A percentile compares a stretch with the other conserved stretches of the same genome.
These are phyloP conservation scores for Flaveria floridana DNA, from an alignment of 140 eudicot genomes.

Conservation along the genomic window DNA sequence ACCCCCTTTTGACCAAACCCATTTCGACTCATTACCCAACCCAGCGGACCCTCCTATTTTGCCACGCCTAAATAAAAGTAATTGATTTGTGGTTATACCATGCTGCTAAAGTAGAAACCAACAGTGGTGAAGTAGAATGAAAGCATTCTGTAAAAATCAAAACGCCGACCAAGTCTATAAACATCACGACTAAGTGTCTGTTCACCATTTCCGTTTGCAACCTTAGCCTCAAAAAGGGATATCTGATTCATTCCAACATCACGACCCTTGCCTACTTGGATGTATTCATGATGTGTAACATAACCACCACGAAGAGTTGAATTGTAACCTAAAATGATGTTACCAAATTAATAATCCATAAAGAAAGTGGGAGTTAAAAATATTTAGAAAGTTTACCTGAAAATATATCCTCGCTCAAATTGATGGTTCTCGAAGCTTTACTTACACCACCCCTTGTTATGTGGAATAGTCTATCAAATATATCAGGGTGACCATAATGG, in stretches of 20 bases:
- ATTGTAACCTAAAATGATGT: constrained; percentile 66
- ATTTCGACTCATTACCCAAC: not conserved
- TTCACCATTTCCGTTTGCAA: constrained; percentile 97
- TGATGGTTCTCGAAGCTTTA: constrained; percentile 86
- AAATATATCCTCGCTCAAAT: constrained; percentile 92
- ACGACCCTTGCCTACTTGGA: constrained; percentile 98
- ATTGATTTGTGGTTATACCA: constrained; percentile 49
- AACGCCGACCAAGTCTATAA: constrained; percentile 92
- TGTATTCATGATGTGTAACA: constrained; percentile 92
- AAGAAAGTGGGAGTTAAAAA: not conserved
- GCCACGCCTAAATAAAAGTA: constrained; percentile 15
- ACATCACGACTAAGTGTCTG: constrained; percentile 99
- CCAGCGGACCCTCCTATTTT: not conserved
- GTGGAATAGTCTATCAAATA: constrained; percentile 92
- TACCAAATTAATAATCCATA: constrained; percentile 16
- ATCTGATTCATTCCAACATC: constrained; percentile 99
- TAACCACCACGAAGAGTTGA: constrained; percentile 91
- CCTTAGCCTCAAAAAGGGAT: constrained; percentile 94
- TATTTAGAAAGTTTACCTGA: constrained; percentile 53
- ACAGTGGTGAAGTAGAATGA: constrained; percentile 97
- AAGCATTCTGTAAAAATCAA: constrained; percentile 91
- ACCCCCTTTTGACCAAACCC: not conserved
- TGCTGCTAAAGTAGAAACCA: constrained; percentile 98
- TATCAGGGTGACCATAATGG: constrained; percentile 98
- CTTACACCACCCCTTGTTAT: constrained; percentile 96